A percentile compares a stretch with the other conserved stretches of the same genome.
Evolutionary conservation across 2,329 filamentous ascomycete genomes (phyloP).

Genomic region (Penicillium glabrum): DNA sequence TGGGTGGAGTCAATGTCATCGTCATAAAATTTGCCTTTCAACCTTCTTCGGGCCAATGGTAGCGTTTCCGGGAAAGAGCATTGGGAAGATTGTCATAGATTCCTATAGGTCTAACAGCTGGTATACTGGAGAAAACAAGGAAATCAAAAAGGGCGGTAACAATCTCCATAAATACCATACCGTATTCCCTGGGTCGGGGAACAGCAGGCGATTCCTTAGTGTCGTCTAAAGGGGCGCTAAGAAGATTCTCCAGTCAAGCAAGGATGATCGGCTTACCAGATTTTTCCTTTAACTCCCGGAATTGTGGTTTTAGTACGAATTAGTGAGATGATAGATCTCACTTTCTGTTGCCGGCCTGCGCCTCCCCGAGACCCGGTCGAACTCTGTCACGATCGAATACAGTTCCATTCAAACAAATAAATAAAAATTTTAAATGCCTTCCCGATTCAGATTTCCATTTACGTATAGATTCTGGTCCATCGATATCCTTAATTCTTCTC

Average conservation of each 20-base stretch:
- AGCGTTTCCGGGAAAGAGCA: constrained; percentile 9
- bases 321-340: constrained; percentile 42
- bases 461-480: background rate
- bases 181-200: constrained; percentile 28
- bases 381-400: constrained; percentile 8
- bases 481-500: too few species aligned
- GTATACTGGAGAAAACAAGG: background rate
- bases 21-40: constrained; percentile 8
- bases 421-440: background rate
- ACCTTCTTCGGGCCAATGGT: constrained; percentile 6
- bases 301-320: constrained; percentile 34
- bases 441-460: background rate
- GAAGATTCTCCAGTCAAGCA: constrained; percentile 25
- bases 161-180: background rate
- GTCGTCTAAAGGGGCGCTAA: constrained; percentile 26
- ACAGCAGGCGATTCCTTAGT: constrained; percentile 19
- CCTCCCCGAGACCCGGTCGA: constrained; percentile 19
- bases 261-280: constrained; percentile 30
- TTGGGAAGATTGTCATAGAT: constrained; percentile 8
- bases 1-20: constrained; percentile 20
- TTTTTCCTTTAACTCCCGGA: constrained; percentile 26
- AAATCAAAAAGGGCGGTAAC: background rate
- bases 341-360: constrained; percentile 16
- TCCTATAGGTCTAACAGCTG: constrained; percentile 9
- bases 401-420: background rate